Evolutionary conservation across 371 early-diverging fungal species (phyloP).

Genomic region (Mucor circinelloides): DNA sequence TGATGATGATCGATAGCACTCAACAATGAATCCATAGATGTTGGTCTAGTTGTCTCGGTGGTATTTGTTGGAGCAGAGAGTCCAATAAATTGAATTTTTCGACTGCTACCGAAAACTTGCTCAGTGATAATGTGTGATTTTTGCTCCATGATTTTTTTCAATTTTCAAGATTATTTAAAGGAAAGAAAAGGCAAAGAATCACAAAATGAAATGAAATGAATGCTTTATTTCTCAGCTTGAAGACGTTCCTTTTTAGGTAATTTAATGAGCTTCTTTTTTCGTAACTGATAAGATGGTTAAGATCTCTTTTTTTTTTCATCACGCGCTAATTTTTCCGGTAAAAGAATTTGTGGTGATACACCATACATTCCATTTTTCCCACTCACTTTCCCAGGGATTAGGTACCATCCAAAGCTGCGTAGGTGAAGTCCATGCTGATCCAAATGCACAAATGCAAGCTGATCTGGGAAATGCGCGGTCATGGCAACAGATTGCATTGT

Average conservation of each 20-base stretch:
- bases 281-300: slow-evolving; percentile 22
- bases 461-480: background rate
- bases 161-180: background rate
- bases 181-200: slow-evolving; percentile 11
- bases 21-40: slow-evolving; percentile 22
- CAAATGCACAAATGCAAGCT: background rate
- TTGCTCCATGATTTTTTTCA: slow-evolving; percentile 21
- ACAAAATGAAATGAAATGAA: slow-evolving; percentile 14
- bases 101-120: slow-evolving; percentile 46
- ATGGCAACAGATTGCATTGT: background rate
- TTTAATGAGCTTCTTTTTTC: background rate
- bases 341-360: background rate
- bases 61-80: slow-evolving; percentile 9
- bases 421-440: background rate
- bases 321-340: slow-evolving; percentile 19
- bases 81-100: slow-evolving; percentile 47
- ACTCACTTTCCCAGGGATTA: slow-evolving; percentile 22
- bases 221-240: background rate
- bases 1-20: slow-evolving; percentile 21
- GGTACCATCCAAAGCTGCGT: background rate
- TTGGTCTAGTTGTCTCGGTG: background rate
- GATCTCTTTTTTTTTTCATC: slow-evolving; percentile 16
- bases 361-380: slow-evolving; percentile 8
- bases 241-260: background rate
- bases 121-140: slow-evolving; percentile 45